Evolutionary conservation across 2,329 filamentous ascomycete species (phyloP).

Genomic region (Ascochyta pisi): DNA sequence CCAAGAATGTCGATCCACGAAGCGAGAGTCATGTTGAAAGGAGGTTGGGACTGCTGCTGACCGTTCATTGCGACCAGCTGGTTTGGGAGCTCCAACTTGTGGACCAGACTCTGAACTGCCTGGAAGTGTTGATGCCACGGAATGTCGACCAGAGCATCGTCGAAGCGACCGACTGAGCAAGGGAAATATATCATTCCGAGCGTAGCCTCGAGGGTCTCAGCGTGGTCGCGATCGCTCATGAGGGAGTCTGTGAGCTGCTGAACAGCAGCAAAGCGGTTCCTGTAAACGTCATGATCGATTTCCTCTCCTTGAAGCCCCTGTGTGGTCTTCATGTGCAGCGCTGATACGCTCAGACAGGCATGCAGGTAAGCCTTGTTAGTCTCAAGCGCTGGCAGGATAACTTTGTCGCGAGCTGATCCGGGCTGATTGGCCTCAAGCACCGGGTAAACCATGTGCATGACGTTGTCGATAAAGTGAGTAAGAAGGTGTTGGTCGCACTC

Average conservation of each 20-base stretch:
- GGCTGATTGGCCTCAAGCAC: slow-evolving; percentile 90
- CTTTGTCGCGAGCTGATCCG: slow-evolving; percentile 78
- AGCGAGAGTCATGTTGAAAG: slow-evolving; percentile 94
- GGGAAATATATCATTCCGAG: slow-evolving; percentile 97
- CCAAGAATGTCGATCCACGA: slow-evolving; percentile 98
- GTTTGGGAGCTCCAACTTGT: slow-evolving; percentile 80
- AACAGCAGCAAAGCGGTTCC: slow-evolving; percentile 88
- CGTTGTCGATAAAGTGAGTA: slow-evolving; percentile 88
- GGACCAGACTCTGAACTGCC: slow-evolving; percentile 82
- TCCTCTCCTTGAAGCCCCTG: slow-evolving; percentile 71
- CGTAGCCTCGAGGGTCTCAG: slow-evolving; percentile 88
- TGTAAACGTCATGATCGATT: slow-evolving; percentile 89
- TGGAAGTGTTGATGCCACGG: slow-evolving; percentile 98
- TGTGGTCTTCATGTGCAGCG: slow-evolving; percentile 87
- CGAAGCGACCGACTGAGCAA: slow-evolving; percentile 84
- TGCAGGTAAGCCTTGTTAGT: slow-evolving; percentile 93
- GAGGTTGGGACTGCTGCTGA: slow-evolving; percentile 68
- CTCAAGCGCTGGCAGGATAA: slow-evolving; percentile 86
- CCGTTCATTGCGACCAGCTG: slow-evolving; percentile 66
- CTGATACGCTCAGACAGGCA: slow-evolving; percentile 92
- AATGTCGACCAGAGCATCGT: slow-evolving; percentile 87
- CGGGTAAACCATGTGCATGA: slow-evolving; percentile 88
- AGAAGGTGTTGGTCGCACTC: slow-evolving; percentile 86
- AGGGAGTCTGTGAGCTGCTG: slow-evolving; percentile 84
- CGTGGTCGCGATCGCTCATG: slow-evolving; percentile 79